These are phyloP conservation scores for Tephrocybe sp. DNA, from an alignment of 768 basidiomycete genomes.

Conservation along the genomic window DNA sequence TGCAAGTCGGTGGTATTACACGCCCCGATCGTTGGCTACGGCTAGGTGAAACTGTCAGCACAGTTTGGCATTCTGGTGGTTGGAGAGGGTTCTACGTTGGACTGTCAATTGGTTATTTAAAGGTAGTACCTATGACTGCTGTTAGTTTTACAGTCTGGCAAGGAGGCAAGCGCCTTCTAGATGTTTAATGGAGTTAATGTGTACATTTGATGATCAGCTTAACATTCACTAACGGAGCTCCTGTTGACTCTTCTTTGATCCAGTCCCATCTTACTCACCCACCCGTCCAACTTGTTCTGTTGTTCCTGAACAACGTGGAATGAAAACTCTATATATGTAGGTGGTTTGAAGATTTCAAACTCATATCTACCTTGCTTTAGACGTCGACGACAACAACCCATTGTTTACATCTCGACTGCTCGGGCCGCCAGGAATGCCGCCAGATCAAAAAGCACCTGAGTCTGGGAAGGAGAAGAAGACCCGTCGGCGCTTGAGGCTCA, in stretches of 20 bases:
- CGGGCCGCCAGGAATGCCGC: constrained; percentile 6
- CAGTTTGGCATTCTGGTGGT: constrained; percentile 68
- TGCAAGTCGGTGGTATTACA: constrained; percentile 92
- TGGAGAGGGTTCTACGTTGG: constrained; percentile 92
- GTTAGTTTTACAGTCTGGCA: constrained; percentile 94
- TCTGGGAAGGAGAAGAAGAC: constrained; percentile 46
- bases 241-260: constrained; percentile 7
- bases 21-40: constrained; percentile 74
- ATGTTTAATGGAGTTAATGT: constrained; percentile 31
- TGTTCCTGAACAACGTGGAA: constrained; percentile 16
- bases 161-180: constrained; percentile 58
- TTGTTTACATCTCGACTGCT: not conserved
- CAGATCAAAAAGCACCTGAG: constrained; percentile 5
- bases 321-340: constrained; percentile 9
- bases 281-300: constrained; percentile 4
- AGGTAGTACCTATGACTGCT: constrained; percentile 95
- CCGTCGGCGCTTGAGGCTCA: constrained; percentile 46
- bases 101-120: constrained; percentile 87
- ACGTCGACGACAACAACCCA: not conserved
- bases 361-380: not conserved
- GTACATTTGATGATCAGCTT: constrained; percentile 16
- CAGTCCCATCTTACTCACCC: constrained; percentile 7
- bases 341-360: not conserved
- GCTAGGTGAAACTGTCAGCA: constrained; percentile 74
- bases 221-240: constrained; percentile 9